Evolutionary conservation across 2,329 filamentous ascomycete genomes (phyloP), one percentile per base, ranked within the genome.

Genomic region (Atkinsonella hypoxylon): DNA sequence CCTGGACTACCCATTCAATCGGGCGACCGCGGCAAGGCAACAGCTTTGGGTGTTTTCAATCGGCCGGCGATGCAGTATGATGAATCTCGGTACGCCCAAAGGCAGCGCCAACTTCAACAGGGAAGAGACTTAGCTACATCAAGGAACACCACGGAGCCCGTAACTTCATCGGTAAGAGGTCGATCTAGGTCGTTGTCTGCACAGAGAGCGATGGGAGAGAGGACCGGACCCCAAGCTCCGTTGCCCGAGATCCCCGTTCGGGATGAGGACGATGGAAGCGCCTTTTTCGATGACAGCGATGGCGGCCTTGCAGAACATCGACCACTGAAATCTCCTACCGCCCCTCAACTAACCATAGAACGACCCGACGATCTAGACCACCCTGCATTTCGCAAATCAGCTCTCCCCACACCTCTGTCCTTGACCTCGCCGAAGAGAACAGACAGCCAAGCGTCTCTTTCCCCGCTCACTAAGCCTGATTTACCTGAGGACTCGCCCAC

Each of bases 1-100:
- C 68, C 76, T 1, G 64, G 77, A 1, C 73, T 94, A 13, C 67
- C 83, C 9, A 76, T 93, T 12, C 81, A 87, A 53, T 83, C 86
- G 0, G 82, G 82, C 55, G 90, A 95, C 58, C 74, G 80, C 45
- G 88, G 86, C 48, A 95, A 93, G 62, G 86, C 87, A 5, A 94
- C 88, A 0, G 85, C 87, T 1, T 68, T 74, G 59, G 73, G 73
- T 18, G 68, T 77, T 22, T 76, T 78, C 53, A 85, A 85, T 56
- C 89, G 89, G 61, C 87, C 89, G 1, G 69, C 72, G 2, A 79
- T 84, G 47, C 78, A 82, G 8, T 95, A 93, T 58, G 88, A 95
- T 59, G 90, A 96, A 61, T 81, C 84, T 18, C 86, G 88, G 60
- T 96, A 88, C 60, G 79, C 87, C 5, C 85, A 94, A 61, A 81